These are phyloP conservation scores for Lumnitzera racemosa DNA, from an alignment of 345 rosid genomes.

Conservation along the genomic window DNA sequence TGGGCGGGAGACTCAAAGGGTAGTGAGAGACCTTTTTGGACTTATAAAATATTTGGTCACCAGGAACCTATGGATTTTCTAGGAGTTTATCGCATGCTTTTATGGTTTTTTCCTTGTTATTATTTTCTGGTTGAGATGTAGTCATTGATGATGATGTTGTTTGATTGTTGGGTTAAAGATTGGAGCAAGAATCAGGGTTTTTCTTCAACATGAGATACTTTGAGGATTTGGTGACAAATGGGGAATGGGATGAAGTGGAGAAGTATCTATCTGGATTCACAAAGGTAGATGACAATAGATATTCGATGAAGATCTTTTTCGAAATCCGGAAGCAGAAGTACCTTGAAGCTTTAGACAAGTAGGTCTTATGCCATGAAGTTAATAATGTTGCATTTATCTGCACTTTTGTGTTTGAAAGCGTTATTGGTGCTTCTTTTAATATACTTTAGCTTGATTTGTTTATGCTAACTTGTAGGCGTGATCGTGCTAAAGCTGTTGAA, in stretches of 20 bases:
- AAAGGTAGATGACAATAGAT: conserved; percentile 69
- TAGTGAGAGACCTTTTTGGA: too few species aligned
- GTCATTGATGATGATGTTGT: neutral
- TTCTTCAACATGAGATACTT: conserved; percentile 77
- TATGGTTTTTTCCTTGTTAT: neutral
- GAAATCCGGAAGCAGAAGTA: conserved; percentile 92
- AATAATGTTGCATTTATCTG: neutral
- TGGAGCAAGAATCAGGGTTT: conserved; percentile 90
- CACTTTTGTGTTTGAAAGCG: neutral
- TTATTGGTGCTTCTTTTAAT: neutral
- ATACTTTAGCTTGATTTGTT: neutral
- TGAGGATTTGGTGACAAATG: conserved; percentile 84
- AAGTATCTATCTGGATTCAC: conserved; percentile 80
- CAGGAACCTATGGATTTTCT: too few species aligned
- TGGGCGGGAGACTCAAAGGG: too few species aligned
- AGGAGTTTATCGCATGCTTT: too few species aligned
- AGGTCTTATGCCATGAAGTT: conserved; percentile 10
- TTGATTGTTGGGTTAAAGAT: conserved; percentile 24
- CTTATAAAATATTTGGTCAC: too few species aligned
- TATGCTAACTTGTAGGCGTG: conserved; percentile 40
- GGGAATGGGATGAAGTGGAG: conserved; percentile 91
- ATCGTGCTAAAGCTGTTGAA: conserved; percentile 74
- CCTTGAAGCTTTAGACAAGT: conserved; percentile 87
- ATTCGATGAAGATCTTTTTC: conserved; percentile 89
- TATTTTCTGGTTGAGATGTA: too few species aligned